Evolutionary conservation across 768 basidiomycete species (phyloP).

Genomic region (Suillus ampliporus): DNA sequence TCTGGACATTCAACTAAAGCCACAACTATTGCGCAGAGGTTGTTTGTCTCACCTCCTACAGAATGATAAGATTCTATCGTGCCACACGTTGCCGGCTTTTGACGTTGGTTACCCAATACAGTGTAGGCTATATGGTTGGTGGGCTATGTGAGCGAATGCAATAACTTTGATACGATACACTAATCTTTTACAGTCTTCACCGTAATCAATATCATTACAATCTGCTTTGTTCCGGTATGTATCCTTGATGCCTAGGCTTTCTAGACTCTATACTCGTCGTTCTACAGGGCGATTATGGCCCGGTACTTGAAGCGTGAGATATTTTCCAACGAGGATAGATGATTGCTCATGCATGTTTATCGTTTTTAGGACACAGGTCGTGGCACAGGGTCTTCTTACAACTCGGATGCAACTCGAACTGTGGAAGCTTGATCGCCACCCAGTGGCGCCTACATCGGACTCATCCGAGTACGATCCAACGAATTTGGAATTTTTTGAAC

Average conservation of each 20-base stretch:
- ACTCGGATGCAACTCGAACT: conserved; percentile 5
- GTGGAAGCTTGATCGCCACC: neutral
- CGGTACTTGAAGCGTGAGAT: neutral
- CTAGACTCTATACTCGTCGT: neutral
- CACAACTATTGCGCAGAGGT: neutral
- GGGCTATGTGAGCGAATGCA: neutral
- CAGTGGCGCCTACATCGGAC: neutral
- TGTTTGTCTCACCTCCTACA: conserved; percentile 4
- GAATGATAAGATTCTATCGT: conserved; percentile 1
- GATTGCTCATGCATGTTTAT: neutral
- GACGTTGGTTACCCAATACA: neutral
- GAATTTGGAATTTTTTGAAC: neutral
- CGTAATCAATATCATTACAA: neutral
- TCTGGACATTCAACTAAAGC: neutral
- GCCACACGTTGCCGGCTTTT: conserved; percentile 3
- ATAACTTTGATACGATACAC: neutral
- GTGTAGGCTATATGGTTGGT: neutral
- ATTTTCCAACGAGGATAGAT: neutral
- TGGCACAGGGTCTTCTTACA: neutral
- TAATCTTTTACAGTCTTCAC: neutral
- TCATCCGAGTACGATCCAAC: neutral
- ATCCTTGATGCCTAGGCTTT: neutral
- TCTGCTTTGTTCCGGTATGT: conserved; percentile 4
- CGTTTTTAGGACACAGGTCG: neutral
- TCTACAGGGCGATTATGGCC: neutral